These are phyloP conservation scores for Verticillium nonalfalfae DNA, from an alignment of 2,329 filamentous ascomycete genomes.

Conservation along the genomic window DNA sequence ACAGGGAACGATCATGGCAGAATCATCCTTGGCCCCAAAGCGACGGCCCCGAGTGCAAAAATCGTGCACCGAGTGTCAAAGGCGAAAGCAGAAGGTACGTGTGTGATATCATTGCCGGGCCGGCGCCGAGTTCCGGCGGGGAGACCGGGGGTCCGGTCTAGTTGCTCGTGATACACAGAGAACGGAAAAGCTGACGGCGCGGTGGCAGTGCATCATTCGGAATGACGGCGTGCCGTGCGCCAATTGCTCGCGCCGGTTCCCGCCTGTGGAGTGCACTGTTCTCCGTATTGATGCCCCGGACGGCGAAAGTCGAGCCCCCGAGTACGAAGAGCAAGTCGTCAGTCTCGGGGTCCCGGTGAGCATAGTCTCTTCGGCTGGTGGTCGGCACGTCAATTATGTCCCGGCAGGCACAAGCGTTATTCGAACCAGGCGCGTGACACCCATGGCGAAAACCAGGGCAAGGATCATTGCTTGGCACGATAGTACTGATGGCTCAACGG, in stretches of 20 bases:
- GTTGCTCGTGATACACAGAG: neutral
- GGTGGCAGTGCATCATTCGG: constrained; percentile 10
- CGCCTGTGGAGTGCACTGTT: constrained; percentile 10
- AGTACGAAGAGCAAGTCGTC: constrained; percentile 7
- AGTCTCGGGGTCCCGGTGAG: constrained; percentile 6
- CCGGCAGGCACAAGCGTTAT: neutral
- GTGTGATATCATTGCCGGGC: neutral
- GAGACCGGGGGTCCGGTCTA: neutral
- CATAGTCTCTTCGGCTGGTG: neutral
- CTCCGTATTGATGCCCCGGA: neutral
- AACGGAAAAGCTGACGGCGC: neutral
- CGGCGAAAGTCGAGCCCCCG: neutral
- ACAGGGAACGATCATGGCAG: neutral
- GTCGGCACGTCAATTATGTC: neutral
- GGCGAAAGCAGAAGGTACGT: constrained; percentile 13
- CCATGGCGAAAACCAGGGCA: neutral
- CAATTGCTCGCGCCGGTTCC: constrained; percentile 12
- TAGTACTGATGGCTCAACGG: neutral
- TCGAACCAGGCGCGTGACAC: neutral
- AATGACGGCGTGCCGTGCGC: constrained; percentile 5
- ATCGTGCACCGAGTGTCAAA: constrained; percentile 12
- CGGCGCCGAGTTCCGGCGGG: neutral
- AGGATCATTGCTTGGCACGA: neutral
- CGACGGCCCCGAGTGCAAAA: constrained; percentile 9
- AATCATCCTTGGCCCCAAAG: neutral